Base-by-base conservation (phyloP, 805 yeast genomes). In the Pichia nanzhaoensis region DNA sequence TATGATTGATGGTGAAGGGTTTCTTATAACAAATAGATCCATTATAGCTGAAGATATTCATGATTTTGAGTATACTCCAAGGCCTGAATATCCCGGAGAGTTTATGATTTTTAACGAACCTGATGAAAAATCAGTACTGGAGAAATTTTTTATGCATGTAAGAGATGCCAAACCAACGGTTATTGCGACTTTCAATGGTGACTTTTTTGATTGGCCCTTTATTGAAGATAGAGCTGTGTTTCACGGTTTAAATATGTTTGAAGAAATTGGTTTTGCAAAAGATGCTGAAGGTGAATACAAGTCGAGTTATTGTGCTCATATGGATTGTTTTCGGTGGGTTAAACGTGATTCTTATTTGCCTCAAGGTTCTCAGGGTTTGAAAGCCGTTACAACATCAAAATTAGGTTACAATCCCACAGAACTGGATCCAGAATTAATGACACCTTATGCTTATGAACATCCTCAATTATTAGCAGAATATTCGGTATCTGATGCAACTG, bases 401-500 rank as follows among this genome's bases (percentile, higher is more conserved):
- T 69, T 93, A 45, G 99, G 99, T 6, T 93, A 93, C 58, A 89
- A 91, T 58, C 99, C 99, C 4, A 82, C 90, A 14, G 99, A 93
- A 65, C 70, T 93, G 48, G 99, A 93, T 56, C 99, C 99, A 0
- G 99, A 93, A 65, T 69, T 90, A 41, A 93, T 93, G 99, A 89
- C 97, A 0, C 97, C 97, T 0, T 93, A 91, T 63, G 99, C 99
- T 3, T 79, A 82, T 53, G 96, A 90, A 57, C 78, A 84, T 55
- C 99, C 99, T 1, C 98, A 93, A 58, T 67, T 83, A 3, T 66
- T 93, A 42, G 88, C 99, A 0, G 99, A 95, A 60, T 93, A 93
- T 64, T 95, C 99, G 1, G 99, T 93, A 22, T 95, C 99, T 46
- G 99, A 93, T 73, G 99, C 99, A 12, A 99, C 95, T 34, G 99